A percentile compares a stretch with the other conserved stretches of the same genome.
Evolutionary conservation across 2,329 filamentous ascomycete species (phyloP).

Genomic region (Calcarisporium arbuscula): DNA sequence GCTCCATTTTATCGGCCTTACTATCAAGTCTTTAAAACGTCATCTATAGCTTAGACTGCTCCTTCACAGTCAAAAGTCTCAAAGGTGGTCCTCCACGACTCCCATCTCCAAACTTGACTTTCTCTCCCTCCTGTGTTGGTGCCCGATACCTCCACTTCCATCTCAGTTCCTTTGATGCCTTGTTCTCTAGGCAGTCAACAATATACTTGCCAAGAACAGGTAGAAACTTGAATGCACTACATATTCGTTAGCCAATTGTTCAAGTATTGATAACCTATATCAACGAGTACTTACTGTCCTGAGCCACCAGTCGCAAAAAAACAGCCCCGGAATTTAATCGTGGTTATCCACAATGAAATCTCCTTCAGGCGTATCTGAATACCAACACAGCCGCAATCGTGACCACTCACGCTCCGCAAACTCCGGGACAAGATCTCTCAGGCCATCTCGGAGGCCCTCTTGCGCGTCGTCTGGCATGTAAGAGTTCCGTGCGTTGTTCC

Average conservation of each 20-base stretch:
- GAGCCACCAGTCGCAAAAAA: slow-evolving; percentile 43
- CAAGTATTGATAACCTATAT: not conserved
- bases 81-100: slow-evolving; percentile 22
- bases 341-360: slow-evolving; percentile 57
- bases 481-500: slow-evolving; percentile 32
- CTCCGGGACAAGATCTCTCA: slow-evolving; percentile 47
- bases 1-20: no score
- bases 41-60: slow-evolving; percentile 22
- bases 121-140: slow-evolving; percentile 1
- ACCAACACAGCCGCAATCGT: slow-evolving; percentile 54
- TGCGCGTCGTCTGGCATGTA: slow-evolving; percentile 45
- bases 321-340: slow-evolving; percentile 36
- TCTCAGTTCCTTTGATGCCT: slow-evolving; percentile 18
- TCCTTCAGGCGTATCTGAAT: slow-evolving; percentile 57
- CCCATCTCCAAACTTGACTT: slow-evolving; percentile 19
- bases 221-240: slow-evolving; percentile 20
- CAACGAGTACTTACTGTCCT: slow-evolving; percentile 27
- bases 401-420: slow-evolving; percentile 46
- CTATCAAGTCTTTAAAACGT: no score
- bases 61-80: slow-evolving; percentile 14
- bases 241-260: not conserved
- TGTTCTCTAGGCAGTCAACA: slow-evolving; percentile 26
- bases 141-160: slow-evolving; percentile 22
- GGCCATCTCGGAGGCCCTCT: slow-evolving; percentile 41
- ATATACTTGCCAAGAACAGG: slow-evolving; percentile 19